These are phyloP conservation scores for Galerina marginata DNA, from an alignment of 768 basidiomycete species.

Conservation along the genomic window DNA sequence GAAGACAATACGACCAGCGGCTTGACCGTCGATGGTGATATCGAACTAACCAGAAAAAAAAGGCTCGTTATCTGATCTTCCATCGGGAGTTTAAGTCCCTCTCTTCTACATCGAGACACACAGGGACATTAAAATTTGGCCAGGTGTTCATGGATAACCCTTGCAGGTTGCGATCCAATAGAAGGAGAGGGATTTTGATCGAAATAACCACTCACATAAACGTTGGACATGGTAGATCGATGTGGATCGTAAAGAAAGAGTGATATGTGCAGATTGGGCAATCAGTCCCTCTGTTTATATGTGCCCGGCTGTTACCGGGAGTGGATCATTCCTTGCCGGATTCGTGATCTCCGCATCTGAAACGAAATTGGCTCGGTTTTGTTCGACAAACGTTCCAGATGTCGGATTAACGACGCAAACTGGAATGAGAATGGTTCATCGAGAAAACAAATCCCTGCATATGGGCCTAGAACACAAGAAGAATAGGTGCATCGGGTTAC, in stretches of 20 bases:
- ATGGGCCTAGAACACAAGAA: too few species aligned
- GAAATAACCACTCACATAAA: constrained; percentile 28
- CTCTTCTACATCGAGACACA: constrained; percentile 11
- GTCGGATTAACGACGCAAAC: background rate
- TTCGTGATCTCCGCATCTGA: constrained; percentile 11
- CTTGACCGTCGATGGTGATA: constrained; percentile 49
- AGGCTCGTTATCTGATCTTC: constrained; percentile 4
- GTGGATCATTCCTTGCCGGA: constrained; percentile 10
- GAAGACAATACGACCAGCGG: constrained; percentile 73
- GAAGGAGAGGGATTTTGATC: background rate
- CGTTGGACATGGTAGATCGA: constrained; percentile 37
- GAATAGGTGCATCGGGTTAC: too few species aligned
- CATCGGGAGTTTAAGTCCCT: background rate
- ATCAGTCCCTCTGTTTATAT: constrained; percentile 15
- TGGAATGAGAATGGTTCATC: background rate
- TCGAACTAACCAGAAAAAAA: constrained; percentile 59
- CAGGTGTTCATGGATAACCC: background rate
- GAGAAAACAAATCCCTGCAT: too few species aligned
- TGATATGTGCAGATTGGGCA: constrained; percentile 7
- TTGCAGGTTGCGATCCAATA: constrained; percentile 9
- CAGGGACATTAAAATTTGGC: background rate
- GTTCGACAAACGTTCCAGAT: constrained; percentile 9
- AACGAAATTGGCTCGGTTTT: constrained; percentile 4
- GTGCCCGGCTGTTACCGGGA: constrained; percentile 16
- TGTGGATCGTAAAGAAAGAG: constrained; percentile 15